Base-by-base conservation (phyloP, 306 rosid species). In the Geum urbanum region DNA sequence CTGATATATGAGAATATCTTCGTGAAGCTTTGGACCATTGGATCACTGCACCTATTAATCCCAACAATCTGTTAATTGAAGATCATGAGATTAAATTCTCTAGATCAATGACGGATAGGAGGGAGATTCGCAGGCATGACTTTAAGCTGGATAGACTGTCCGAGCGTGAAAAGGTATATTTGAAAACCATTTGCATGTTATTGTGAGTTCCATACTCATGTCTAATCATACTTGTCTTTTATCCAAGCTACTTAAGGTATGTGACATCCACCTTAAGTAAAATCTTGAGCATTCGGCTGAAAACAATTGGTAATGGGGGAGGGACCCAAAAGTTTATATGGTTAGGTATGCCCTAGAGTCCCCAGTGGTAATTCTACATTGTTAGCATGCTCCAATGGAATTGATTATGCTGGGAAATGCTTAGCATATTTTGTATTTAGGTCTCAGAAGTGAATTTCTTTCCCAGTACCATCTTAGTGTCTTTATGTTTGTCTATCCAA, bases 41-140 rank as follows among this genome's bases (percentile, higher is more conserved):
- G 75, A 58, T 49, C 83, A 83, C 85, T 14, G 84, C 82, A 58
- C 86, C 96, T 61, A 51, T 72, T 69, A 60, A 71, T 67, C 79
- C 74, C 70, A 81, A 83, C 74, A 77, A 66, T 73, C 75, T 77
- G 63, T 75, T 84, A 61, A 61, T 19, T 51, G 85, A 72, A 51
- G 85, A 78, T 51, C 66, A 72, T 20, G 86, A 77, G 55, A 53
- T 86, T 79, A 59, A 56, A 47, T 63, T 77, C 61, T 83, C 82
- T 72, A 83, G 85, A 77, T 91, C 97, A 62, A 79, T 91, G 87
- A 87, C 80, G 2, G 97, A 88, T 80, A 87, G 78, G 92, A 86
- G 46, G 79, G 86, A 40, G 59, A 71, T 55, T 71, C 76, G 55
- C 46, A 81, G 83, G 84, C 85, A 76, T 66, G 86, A 84, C 81